Evolutionary conservation across 2,329 filamentous ascomycete species (phyloP).

Genomic region (Hysterium pulicare): DNA sequence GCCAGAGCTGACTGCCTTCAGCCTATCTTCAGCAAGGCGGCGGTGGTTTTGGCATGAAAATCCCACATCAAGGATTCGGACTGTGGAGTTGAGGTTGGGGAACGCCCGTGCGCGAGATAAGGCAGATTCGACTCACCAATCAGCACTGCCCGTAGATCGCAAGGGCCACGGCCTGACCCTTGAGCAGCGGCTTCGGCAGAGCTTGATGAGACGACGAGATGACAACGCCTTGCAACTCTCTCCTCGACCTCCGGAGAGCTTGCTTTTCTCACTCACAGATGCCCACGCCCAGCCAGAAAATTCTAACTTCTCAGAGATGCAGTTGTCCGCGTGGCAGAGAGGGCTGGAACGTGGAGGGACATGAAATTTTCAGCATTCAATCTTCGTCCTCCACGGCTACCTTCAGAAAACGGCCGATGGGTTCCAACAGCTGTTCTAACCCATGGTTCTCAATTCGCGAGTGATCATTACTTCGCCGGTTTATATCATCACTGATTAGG

Average conservation of each 20-base stretch:
- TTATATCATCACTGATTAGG: neutral
- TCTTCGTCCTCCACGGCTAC: too few species aligned
- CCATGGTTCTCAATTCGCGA: neutral
- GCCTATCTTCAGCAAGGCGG: neutral
- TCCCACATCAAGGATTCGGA: neutral
- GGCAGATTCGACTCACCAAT: neutral
- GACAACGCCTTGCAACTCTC: neutral
- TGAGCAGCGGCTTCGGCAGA: neutral
- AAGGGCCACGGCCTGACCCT: neutral
- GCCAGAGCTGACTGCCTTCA: too few species aligned
- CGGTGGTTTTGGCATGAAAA: too few species aligned
- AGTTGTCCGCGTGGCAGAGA: neutral
- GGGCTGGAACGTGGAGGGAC: conserved; percentile 2
- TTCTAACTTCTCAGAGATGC: neutral
- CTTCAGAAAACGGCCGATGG: too few species aligned
- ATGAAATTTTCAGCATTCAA: neutral
- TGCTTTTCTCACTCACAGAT: neutral
- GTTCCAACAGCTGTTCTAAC: too few species aligned
- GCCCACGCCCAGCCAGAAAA: neutral
- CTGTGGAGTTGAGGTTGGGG: conserved; percentile 1
- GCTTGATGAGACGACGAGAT: conserved; percentile 6
- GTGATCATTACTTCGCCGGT: conserved; percentile 1
- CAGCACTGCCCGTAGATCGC: neutral
- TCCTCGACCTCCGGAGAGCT: neutral
- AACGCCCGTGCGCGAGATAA: neutral